Conservation (phyloP, 345 rosid genomes). For the Raphanus raphanistrum region DNA sequence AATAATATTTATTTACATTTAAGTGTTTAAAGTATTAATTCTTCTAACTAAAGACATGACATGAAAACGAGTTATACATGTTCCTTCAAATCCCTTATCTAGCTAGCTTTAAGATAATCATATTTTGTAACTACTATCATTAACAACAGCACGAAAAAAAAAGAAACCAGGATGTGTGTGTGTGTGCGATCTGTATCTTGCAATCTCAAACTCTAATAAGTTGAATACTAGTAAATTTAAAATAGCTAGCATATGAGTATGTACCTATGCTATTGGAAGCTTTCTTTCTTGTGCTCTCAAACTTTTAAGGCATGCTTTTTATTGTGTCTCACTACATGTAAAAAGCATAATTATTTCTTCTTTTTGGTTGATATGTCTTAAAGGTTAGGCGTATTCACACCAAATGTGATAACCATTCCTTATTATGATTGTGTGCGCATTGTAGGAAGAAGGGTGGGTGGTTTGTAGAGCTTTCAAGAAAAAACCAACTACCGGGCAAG, state of each 20-base stretch:
- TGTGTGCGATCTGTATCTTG: not conserved
- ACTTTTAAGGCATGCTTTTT: slow-evolving; percentile 54
- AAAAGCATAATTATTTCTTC: slow-evolving; percentile 55
- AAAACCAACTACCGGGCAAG: slow-evolving; percentile 48
- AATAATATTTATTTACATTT: not conserved
- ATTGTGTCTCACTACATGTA: slow-evolving; percentile 38
- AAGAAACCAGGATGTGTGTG: no score
- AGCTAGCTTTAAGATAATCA: not conserved
- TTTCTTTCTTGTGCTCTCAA: slow-evolving; percentile 31
- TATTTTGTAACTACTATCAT: not conserved
- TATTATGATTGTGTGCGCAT: slow-evolving; percentile 10
- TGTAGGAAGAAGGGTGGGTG: slow-evolving; percentile 99
- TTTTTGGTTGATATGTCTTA: slow-evolving; percentile 29
- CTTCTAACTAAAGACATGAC: not conserved
- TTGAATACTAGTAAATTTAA: not conserved
- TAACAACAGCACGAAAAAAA: not conserved
- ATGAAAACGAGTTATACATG: not conserved
- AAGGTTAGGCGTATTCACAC: slow-evolving; percentile 41
- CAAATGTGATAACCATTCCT: slow-evolving; percentile 14
- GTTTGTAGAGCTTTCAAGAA: slow-evolving; percentile 98
- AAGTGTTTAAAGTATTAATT: not conserved
- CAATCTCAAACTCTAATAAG: not conserved
- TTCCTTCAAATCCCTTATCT: not conserved
- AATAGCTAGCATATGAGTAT: slow-evolving; percentile 31
- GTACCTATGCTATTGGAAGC: slow-evolving; percentile 31